Conservation (phyloP, 768 basidiomycete genomes). For the Phlegmacium glaucopus region DNA sequence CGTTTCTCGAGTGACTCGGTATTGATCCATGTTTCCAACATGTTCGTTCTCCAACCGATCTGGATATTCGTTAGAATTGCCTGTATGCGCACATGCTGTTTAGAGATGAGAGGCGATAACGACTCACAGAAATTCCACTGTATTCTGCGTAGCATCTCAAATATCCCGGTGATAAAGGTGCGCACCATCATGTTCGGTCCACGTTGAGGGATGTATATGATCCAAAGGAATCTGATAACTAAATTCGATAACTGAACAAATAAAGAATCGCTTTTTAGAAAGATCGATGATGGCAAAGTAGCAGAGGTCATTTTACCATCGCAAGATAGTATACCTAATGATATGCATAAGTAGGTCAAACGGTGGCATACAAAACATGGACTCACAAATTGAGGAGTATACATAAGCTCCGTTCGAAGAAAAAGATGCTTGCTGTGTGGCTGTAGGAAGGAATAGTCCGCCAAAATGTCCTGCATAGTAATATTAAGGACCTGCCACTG, state of each 20-base stretch:
- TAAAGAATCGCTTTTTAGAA: not conserved
- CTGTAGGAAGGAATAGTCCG: constrained; percentile 89
- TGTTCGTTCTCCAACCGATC: constrained; percentile 68
- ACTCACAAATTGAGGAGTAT: constrained; percentile 58
- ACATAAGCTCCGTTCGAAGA: constrained; percentile 74
- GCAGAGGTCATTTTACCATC: constrained; percentile 45
- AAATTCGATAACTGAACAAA: constrained; percentile 61
- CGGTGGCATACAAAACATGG: not conserved
- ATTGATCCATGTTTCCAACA: constrained; percentile 89
- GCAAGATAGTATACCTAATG: constrained; percentile 74
- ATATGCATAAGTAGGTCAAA: not conserved
- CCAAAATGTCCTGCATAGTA: constrained; percentile 62
- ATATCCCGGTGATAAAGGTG: constrained; percentile 61
- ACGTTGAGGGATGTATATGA: constrained; percentile 63
- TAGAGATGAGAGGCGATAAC: not conserved
- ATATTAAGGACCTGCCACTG: not conserved
- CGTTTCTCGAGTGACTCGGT: constrained; percentile 82
- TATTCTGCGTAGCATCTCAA: constrained; percentile 79
- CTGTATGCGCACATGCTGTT: no score
- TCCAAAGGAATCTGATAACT: constrained; percentile 77
- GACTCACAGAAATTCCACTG: constrained; percentile 91
- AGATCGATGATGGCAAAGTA: not conserved
- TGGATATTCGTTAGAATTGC: constrained; percentile 3
- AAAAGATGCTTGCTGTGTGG: constrained; percentile 52
- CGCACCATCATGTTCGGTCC: constrained; percentile 51